Evolutionary conservation across 441 rosid species (phyloP), one percentile per base, ranked within the genome.

Genomic region (Jatropha multifida): DNA sequence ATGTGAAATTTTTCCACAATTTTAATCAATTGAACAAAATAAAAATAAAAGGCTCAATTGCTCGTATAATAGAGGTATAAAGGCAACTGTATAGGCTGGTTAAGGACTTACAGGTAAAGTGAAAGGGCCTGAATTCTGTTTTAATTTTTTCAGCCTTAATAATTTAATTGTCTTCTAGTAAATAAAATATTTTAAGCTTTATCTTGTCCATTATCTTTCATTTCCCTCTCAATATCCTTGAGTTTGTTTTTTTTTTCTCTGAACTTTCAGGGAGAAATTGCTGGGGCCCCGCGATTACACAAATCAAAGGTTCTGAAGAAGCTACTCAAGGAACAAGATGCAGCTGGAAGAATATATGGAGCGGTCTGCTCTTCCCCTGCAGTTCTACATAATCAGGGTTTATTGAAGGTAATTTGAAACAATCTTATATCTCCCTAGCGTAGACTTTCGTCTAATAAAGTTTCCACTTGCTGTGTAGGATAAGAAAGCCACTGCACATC

Each of bases 321-420:
- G 85, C 80, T 93, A 81, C 97, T 96, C 56, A 86, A 85, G 83
- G 97, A 93, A 80, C 98, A 96, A 84, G 81, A 84, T 52, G 77
- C 74, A 72, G 77, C 89, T 48, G 93, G 94, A 77, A 83, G 92
- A 85, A 78, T 90, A 42, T 88, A 79, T 73, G 99, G 97, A 80
- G 97, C 97, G 63, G 81, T 90, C 73, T 87, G 84, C 87, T 86
- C 97, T 69, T 91, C 97, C 54, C 77, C 86, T 10, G 58, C 80
- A 26, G 76, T 90, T 81, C 84, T 96, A 49, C 89, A 85, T 56
- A 87, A 70, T 78, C 90, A 87, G 26, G 93, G 97, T 72, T 85
- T 91, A 75, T 89, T 91, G 75, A 87, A 90, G 96, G 97, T 90
- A 85, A 55, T 59, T 20, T 66, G 46, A 65, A 55, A 58, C 68